A percentile compares a stretch with the other conserved stretches of the same genome.
phyloP scores from a whole-genome alignment of 2,329 filamentous ascomycete species.

The Zymoseptoria brevis region DNA sequence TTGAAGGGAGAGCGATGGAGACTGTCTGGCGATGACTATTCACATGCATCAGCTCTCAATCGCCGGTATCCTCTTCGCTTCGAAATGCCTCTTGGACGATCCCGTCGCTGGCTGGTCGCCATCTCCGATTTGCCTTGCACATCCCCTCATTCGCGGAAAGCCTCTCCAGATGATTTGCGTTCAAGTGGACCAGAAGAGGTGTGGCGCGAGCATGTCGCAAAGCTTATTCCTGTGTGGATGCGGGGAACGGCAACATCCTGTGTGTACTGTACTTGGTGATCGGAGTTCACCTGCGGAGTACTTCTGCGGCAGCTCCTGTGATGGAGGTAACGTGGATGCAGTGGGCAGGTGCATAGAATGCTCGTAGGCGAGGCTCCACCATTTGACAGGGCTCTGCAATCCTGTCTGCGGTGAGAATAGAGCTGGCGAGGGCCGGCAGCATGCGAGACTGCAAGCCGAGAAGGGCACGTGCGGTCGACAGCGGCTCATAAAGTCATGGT shows the following conservation, averaged over 20 bases:
- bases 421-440: not conserved
- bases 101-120: not conserved
- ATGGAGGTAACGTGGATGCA: not conserved
- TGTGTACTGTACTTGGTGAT: not conserved
- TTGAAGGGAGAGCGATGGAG: not conserved
- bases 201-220: not conserved
- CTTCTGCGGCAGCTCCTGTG: not conserved
- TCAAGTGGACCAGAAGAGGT: not conserved
- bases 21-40: not conserved
- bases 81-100: not conserved
- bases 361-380: not conserved
- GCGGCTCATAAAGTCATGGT: not conserved
- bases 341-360: not conserved
- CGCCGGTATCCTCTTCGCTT: not conserved
- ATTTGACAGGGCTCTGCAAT: not conserved
- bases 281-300: not conserved
- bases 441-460: not conserved
- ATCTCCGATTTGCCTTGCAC: not conserved
- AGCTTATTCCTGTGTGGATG: not conserved
- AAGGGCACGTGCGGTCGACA: not conserved
- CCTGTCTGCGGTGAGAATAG: not conserved
- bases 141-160: not conserved
- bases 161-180: not conserved
- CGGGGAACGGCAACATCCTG: not conserved
- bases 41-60: not conserved